Evolutionary conservation across 2,329 filamentous ascomycete species (phyloP), one percentile per base, ranked within the genome.

Genomic region (Kalmusia sp.): DNA sequence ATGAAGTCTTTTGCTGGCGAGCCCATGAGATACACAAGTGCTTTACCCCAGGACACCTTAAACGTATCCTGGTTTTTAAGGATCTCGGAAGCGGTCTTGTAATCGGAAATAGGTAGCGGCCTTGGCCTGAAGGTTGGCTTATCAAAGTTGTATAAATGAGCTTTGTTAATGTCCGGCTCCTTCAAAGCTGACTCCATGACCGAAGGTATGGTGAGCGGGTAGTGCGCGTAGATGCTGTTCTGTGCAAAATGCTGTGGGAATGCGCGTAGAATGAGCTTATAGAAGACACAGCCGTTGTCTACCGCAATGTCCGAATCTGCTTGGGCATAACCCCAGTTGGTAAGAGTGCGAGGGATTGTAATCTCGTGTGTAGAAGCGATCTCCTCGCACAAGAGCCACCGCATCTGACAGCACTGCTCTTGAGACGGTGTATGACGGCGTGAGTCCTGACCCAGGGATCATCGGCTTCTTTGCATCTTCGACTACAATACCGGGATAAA

Each of bases 251-350:
- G 88, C 59, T 89, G 82, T 1, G 91, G 92, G 79, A 96, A 92
- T 0, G 90, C 89, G 4, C 88, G 84, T 30, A 91, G 79, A 69
- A 93, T 88, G 30, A 96, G 82, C 78, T 95, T 96, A 80, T 93
- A 92, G 74, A 93, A 90, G 11, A 92, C 85, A 62, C 89, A 92
- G 40, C 92, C 91, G 68, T 95, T 87, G 73, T 95, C 90, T 59
- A 93, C 76, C 53, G 83, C 85, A 19, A 87, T 76, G 62, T 96
- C 90, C 51, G 88, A 91, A 17, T 89, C 82, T 3, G 84, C 88
- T 68, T 92, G 88, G 49, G 86, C 85, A 77, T 85, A 93, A 17
- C 91, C 91, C 91, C 91, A 96, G 75, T 91, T 92, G 1, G 91
- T 96, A 40, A 96, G 75, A 62, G 87, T 85, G 7, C 85, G 83